Base-by-base conservation (phyloP, 176 grass and related monocot genomes). In the Saccharum officinarum region DNA sequence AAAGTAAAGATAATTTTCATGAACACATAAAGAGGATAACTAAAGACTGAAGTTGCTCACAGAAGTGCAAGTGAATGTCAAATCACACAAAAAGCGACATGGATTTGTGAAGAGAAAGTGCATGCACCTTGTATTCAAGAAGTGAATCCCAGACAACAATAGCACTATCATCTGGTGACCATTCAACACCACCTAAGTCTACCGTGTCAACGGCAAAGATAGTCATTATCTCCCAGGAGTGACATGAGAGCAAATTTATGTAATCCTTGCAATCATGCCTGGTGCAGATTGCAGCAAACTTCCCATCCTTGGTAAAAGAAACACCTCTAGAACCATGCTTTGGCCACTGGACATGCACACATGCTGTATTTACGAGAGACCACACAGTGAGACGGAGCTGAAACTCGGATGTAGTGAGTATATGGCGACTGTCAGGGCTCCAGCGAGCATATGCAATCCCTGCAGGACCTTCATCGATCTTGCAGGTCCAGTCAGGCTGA, bases 401-500 rank as follows among this genome's bases (percentile, higher is more conserved):
- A 80, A 99, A 99, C 81, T 99, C 97, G 3, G 97, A 99, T 68
- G 97, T 96, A 12, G 91, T 96, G 11, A 99, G 88, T 75, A 99
- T 94, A 86, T 99, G 97, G 65, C 92, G 86, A 67, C 97, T 99
- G 78, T 99, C 97, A 63, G 97, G 97, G 17, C 97, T 99, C 97
- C 97, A 99, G 28, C 92, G 85, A 55, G 96, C 93, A 92, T 94
- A 92, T 39, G 92, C 68, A 73, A 99, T 96, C 80, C 97, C 97
- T 20, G 97, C 97, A 82, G 84, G 87, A 49, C 93, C 92, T 85
- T 99, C 93, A 40, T 96, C 97, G 18, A 99, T 99, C 85, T 95
- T 99, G 76, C 97, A 99, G 47, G 97, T 96, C 97, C 97, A 99
- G 23, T 99, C 97, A 77, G 97, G 91, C 67, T 99, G 93, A 23